phyloP scores from a whole-genome alignment of 225 moss, liverwort and hornwort species.

The Asterella californica region DNA sequence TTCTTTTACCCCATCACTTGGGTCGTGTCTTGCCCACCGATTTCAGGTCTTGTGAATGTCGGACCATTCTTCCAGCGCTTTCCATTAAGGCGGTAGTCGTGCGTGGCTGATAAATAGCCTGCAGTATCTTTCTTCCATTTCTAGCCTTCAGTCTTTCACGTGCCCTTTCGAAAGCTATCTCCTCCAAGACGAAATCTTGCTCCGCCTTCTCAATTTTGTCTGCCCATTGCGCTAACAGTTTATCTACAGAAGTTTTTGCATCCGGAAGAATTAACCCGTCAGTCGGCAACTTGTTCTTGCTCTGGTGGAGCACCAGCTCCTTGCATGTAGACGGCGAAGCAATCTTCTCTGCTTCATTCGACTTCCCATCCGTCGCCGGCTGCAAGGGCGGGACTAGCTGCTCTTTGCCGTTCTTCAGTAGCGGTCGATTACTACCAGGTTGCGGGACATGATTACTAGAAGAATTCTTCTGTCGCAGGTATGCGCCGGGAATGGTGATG shows the following conservation, averaged over 20 bases:
- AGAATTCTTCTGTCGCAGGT: neutral
- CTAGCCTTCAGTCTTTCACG: constrained; percentile 18
- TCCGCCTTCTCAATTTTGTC: constrained; percentile 42
- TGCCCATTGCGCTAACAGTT: constrained; percentile 37
- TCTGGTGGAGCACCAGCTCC: constrained; percentile 13
- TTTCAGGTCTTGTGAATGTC: neutral
- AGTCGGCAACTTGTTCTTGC: neutral
- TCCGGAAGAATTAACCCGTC: constrained; percentile 19
- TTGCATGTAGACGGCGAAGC: neutral
- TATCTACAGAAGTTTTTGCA: constrained; percentile 35
- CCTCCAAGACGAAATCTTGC: constrained; percentile 38
- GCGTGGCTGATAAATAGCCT: neutral
- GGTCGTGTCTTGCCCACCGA: neutral
- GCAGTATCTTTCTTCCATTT: neutral
- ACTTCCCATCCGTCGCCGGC: neutral
- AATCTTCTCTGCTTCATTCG: neutral
- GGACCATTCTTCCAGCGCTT: neutral
- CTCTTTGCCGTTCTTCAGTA: neutral
- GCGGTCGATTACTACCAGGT: neutral
- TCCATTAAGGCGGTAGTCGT: neutral
- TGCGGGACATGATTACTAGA: too few relatives aligned
- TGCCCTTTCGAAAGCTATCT: constrained; percentile 34
- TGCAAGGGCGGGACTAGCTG: neutral
- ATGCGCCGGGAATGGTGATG: neutral
- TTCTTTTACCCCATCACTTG: neutral